Evolutionary conservation across 2,329 filamentous ascomycete genomes (phyloP).

Genomic region (Alternaria atra): DNA sequence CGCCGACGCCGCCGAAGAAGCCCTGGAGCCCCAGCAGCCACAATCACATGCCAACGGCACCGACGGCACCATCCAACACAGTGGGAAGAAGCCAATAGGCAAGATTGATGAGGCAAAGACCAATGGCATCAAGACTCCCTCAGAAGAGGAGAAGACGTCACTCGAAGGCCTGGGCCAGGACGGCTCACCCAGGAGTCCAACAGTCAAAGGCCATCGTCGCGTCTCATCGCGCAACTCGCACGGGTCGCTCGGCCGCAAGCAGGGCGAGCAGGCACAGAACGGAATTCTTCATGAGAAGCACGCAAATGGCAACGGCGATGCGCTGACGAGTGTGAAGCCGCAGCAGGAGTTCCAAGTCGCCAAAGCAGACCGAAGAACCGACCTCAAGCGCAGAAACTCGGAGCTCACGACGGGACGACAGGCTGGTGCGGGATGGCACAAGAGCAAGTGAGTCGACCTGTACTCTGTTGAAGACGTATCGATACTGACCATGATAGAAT

Average conservation of each 20-base stretch:
- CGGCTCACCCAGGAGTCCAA: constrained; percentile 44
- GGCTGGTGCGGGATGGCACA: constrained; percentile 64
- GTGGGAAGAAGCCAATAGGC: constrained; percentile 7
- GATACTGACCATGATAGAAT: constrained; percentile 60
- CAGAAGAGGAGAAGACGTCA: constrained; percentile 21
- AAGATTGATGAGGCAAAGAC: constrained; percentile 21
- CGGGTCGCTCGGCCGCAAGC: constrained; percentile 41
- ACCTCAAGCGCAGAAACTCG: constrained; percentile 45
- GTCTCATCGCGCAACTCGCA: constrained; percentile 44
- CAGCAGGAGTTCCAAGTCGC: constrained; percentile 46
- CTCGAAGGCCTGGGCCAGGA: constrained; percentile 48
- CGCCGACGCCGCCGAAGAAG: constrained; percentile 53
- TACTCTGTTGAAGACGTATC: neutral
- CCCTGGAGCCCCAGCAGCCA: constrained; percentile 34
- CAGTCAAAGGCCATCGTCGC: constrained; percentile 37
- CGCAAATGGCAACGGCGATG: constrained; percentile 50
- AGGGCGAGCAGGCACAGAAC: constrained; percentile 33
- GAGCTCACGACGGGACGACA: constrained; percentile 62
- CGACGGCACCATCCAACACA: constrained; percentile 25
- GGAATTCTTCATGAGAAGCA: constrained; percentile 56
- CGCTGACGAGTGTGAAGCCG: constrained; percentile 57
- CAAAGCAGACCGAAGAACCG: constrained; percentile 38
- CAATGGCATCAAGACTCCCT: constrained; percentile 24
- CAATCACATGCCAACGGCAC: constrained; percentile 34
- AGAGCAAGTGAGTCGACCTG: constrained; percentile 53